Evolutionary conservation across 305 asterid genomes (phyloP), one percentile per base, ranked within the genome.

Genomic region (Fraxinus nigra): DNA sequence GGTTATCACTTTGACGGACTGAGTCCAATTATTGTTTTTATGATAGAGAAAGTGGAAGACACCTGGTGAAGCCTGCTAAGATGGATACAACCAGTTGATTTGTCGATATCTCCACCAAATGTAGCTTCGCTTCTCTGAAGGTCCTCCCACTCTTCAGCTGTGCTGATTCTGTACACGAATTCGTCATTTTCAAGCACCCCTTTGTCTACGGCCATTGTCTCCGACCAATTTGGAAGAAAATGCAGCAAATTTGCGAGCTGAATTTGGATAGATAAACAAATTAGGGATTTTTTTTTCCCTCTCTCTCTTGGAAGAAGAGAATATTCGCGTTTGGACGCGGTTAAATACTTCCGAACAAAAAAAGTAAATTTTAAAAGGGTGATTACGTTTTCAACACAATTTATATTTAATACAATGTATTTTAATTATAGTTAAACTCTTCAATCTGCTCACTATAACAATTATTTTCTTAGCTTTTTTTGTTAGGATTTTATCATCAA

Each of bases 21-120:
- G 22, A 32, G 38, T 69, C 75, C 20, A 69, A 24, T 32, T 69
- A 69, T 69, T 69, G 20, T 69, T 69, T 32, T 1, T 28, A 69
- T 30, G 75, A 32, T 51, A 51, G 79, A 77, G 72, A 34, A 61
- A 54, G 78, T 38, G 40, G 33, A 48, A 73, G 77, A 30, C 30
- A 90, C 99, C 97, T 95, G 99, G 83, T 91, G 35, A 81, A 92
- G 95, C 54, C 79, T 91, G 90, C 98, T 92, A 85, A 94, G 95
- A 84, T 95, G 98, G 85, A 93, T 90, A 85, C 88, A 94, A 28
- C 84, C 91, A 75, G 96, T 89, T 72, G 95, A 84, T 65, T 84
- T 90, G 84, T 95, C 99, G 7, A 94, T 84, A 74, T 89, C 77
- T 75, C 97, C 91, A 8, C 99, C 99, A 35, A 82, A 86, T 30